These are phyloP conservation scores for Cyphellophora europaea DNA, from an alignment of 2,329 filamentous ascomycete genomes.

Conservation along the genomic window DNA sequence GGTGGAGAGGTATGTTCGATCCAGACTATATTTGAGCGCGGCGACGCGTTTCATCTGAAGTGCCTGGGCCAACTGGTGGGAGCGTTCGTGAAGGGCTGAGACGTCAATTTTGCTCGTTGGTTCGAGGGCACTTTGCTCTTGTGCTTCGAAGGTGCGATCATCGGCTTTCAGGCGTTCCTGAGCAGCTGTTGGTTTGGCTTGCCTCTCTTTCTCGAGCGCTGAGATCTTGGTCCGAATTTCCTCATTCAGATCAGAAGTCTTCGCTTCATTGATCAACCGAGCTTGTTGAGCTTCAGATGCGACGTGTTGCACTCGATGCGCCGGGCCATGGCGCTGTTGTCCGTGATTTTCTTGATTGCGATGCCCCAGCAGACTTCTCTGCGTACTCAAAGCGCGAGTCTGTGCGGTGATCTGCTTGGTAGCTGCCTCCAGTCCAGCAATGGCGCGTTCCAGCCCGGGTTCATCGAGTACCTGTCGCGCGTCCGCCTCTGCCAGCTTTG, in stretches of 20 bases:
- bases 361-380: neutral
- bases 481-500: neutral
- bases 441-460: neutral
- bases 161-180: slow-evolving; percentile 9
- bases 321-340: neutral
- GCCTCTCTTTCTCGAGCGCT: slow-evolving; percentile 5
- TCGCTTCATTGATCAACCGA: neutral
- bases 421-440: neutral
- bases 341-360: neutral
- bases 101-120: neutral
- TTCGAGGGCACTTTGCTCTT: slow-evolving; percentile 6
- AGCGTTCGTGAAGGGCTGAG: slow-evolving; percentile 2
- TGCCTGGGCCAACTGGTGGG: slow-evolving; percentile 5
- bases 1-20: slow-evolving; percentile 12
- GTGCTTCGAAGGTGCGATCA: slow-evolving; percentile 8
- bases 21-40: slow-evolving; percentile 12
- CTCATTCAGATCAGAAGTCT: neutral
- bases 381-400: neutral
- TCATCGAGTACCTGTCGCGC: neutral
- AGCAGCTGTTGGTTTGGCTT: slow-evolving; percentile 3
- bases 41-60: slow-evolving; percentile 9
- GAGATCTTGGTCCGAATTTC: neutral
- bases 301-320: neutral
- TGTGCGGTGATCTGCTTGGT: neutral
- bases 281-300: neutral